phyloP scores from a whole-genome alignment of 192 early-diverging fungal species.

The Backusella macrospora region DNA sequence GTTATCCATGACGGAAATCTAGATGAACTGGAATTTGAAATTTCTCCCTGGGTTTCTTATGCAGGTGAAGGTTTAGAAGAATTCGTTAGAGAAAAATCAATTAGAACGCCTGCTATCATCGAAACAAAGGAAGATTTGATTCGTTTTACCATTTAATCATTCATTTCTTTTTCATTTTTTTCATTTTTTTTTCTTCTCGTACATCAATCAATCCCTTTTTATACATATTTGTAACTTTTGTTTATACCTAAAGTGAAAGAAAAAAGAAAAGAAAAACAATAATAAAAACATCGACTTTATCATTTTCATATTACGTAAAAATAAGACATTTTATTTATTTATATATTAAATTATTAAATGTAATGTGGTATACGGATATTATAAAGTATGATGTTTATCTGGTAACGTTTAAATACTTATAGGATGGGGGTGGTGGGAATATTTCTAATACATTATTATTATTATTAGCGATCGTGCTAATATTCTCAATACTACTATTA shows the following conservation, averaged over 20 bases:
- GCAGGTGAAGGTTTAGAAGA: slow-evolving; percentile 89
- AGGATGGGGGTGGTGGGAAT: not conserved
- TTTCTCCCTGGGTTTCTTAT: slow-evolving; percentile 90
- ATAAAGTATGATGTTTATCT: not conserved
- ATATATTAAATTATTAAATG: not conserved
- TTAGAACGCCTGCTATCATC: slow-evolving; percentile 60
- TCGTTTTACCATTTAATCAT: slow-evolving; percentile 7
- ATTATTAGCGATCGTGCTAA: not conserved
- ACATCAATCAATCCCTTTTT: not conserved
- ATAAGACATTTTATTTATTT: not conserved
- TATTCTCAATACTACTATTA: not conserved
- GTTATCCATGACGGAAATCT: slow-evolving; percentile 42
- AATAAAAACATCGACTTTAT: not conserved
- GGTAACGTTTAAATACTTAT: slow-evolving; percentile 1
- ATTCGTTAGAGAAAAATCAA: slow-evolving; percentile 66
- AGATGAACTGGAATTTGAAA: slow-evolving; percentile 68
- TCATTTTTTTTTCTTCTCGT: not conserved
- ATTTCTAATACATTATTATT: not conserved
- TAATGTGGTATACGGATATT: not conserved
- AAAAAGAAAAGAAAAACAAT: too few species aligned
- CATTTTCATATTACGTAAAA: not conserved
- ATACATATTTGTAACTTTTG: not conserved
- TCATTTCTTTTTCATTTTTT: not conserved
- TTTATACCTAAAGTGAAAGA: not conserved
- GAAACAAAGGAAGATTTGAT: slow-evolving; percentile 43